Percentiles rank a stretch among this genome's conserved stretches.
phyloP scores from a whole-genome alignment of 495 filamentous ascomycete genomes.

The Penicillium simplicissimum region DNA sequence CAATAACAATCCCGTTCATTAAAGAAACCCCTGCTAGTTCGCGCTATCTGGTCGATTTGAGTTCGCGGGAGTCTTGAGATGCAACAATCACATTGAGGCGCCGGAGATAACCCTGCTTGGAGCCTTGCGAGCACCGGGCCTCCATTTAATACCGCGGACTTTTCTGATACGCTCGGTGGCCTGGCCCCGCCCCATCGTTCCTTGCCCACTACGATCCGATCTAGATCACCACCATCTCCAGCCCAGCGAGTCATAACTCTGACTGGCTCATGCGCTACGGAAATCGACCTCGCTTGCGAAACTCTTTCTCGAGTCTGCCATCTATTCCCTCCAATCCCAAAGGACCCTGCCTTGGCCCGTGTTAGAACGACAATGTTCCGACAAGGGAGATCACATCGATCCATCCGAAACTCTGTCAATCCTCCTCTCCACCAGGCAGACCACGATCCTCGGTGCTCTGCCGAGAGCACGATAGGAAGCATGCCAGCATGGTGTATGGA shows the following conservation, averaged over 20 bases:
- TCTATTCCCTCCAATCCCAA: background rate
- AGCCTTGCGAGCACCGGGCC: background rate
- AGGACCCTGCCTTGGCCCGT: background rate
- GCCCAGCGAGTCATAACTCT: background rate
- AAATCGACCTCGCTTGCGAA: constrained; percentile 20
- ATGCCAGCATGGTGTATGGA: no score
- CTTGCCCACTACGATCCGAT: constrained; percentile 26
- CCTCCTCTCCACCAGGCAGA: background rate
- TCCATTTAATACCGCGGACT: background rate
- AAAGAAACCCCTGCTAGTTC: background rate
- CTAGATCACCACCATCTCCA: constrained; percentile 19
- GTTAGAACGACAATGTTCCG: background rate
- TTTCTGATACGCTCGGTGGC: constrained; percentile 11
- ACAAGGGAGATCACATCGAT: constrained; percentile 19
- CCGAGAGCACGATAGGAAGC: background rate
- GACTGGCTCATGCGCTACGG: background rate
- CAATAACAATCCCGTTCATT: background rate
- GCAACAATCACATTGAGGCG: constrained; percentile 11
- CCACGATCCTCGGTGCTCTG: background rate
- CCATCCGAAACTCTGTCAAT: constrained; percentile 18
- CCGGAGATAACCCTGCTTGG: background rate
- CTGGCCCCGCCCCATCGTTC: constrained; percentile 22
- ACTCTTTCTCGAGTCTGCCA: background rate
- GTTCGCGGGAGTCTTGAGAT: background rate
- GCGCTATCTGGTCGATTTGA: background rate